A percentile compares a stretch with the other conserved stretches of the same genome.
phyloP scores from a whole-genome alignment of 2,329 filamentous ascomycete genomes.

The Colletotrichum tropicicola region DNA sequence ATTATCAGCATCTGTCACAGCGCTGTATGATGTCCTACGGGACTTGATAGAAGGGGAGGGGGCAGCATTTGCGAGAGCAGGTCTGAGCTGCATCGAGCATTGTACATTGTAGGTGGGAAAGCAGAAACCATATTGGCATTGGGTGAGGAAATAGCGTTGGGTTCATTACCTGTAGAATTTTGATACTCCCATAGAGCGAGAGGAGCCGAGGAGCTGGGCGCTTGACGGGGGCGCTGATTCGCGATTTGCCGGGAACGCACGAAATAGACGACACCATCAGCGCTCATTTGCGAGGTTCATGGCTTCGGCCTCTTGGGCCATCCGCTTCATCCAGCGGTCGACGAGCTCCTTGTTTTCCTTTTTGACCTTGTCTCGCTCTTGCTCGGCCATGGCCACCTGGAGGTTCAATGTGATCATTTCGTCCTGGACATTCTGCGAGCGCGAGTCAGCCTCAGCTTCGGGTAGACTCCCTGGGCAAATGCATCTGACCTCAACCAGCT shows the following conservation, averaged over 20 bases:
- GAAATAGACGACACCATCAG: constrained; percentile 19
- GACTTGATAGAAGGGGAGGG: constrained; percentile 6
- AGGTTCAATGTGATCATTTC: constrained; percentile 90
- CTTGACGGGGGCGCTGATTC: neutral
- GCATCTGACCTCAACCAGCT: constrained; percentile 84
- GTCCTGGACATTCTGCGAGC: constrained; percentile 79
- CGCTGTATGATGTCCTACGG: constrained; percentile 28
- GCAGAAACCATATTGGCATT: constrained; percentile 6
- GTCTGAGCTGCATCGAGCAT: neutral
- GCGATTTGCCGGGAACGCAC: neutral
- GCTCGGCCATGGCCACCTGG: constrained; percentile 86
- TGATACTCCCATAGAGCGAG: constrained; percentile 29
- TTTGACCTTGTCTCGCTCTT: constrained; percentile 75
- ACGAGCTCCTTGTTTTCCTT: constrained; percentile 90
- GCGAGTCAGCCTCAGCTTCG: constrained; percentile 19
- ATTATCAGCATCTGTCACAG: constrained; percentile 37
- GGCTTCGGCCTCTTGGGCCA: constrained; percentile 84
- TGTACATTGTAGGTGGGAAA: constrained; percentile 10
- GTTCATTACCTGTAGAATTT: constrained; percentile 29
- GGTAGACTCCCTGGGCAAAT: no score
- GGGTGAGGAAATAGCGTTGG: constrained; percentile 26
- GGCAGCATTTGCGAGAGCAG: neutral
- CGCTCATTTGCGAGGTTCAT: constrained; percentile 78
- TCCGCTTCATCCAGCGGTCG: constrained; percentile 89
- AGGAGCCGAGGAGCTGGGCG: neutral